Evolutionary conservation across 495 filamentous ascomycete species (phyloP), one percentile per base, ranked within the genome.

Genomic region (Aspergillus carlsbadensis): DNA sequence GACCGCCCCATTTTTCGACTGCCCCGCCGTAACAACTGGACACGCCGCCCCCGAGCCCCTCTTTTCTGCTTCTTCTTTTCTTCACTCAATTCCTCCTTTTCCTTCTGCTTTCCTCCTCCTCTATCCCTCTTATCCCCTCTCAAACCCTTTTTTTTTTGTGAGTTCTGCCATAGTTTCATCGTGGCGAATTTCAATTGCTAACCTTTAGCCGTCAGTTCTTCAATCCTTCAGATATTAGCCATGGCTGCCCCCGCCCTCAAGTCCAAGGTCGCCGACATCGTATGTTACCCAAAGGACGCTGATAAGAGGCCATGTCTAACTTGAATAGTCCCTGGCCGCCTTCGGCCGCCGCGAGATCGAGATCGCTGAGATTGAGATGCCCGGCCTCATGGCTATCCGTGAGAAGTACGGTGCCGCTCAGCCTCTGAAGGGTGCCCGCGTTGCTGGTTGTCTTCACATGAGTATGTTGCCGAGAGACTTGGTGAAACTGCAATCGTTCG

Each of bases 291-390:
- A 29, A 35, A 37, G 24, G 22, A 45, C 36, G 15, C 20, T 34
- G 26, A 49, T 20, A 31, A 21, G 6, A 29, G 7, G 18, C 21
- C 33, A 61, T 22, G 45, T 52, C 11, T 51, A 43, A 29, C 31
- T 20, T 50, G 47, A 50, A 11, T 68, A 85, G 76, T 90, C 88
- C 70, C 86, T 98, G 70, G 93, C 94, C 69, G 94, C 94, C 73
- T 98, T 98, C 71, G 94, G 94, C 75, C 94, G 94, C 80, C 92
- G 93, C 72, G 94, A 98, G 84, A 97, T 98, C 68, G 92, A 96
- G 76, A 82, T 98, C 64, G 93, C 94, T 57, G 93, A 98, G 84
- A 92, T 96, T 82, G 94, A 96, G 81, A 96, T 96, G 90, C 89
- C 90, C 48, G 93, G 94, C 83, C 85, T 98, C 60, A 96, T 98